Evolutionary conservation across 768 basidiomycete species (phyloP), one percentile per base, ranked within the genome.

Genomic region (Tephrocybe sp.): DNA sequence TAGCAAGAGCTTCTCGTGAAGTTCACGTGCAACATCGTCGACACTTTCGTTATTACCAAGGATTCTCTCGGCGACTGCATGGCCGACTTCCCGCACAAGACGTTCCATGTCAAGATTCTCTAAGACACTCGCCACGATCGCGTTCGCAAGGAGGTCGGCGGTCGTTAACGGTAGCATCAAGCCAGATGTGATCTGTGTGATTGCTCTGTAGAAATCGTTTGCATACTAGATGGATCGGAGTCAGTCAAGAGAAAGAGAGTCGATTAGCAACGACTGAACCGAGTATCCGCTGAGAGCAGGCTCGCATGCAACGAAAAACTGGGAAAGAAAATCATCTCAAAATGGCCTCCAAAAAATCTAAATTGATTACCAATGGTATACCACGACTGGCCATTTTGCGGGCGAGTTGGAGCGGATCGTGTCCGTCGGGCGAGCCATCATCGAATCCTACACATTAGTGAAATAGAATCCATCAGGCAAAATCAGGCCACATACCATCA

Each of bases 251-350:
- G 32, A 17, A 14, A 26, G 46, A 22, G 14, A 59, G 38, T 34
- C 53, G 51, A 52, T 39, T 57, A 34, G 30, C 50, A 23, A 26
- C 17, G 13, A 65, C 86, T 63, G 60, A 45, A 92, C 90, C 51
- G 87, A 89, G 63, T 96, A 96, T 39, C 92, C 92, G 56, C 91
- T 93, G 53, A 96, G 76, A 5, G 92, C 94, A 50, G 96, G 95
- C 68, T 98, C 96, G 71, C 96, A 98, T 23, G 96, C 96, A n/a
- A 98, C 96, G 66, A 97, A 94, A 72, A 98, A 98, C 93, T 97
- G 32, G 4, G 35, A 66, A 6, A 52, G 19, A 3, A 26, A 49
- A 30, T n/a, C 48, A 35, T 50, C 34, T 45, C 19, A 56, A 46
- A 20, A 19, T 53, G 33, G 49, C 46, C 46, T 52, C 26, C 47